These are phyloP conservation scores for Trichophyton benhamiae DNA, from an alignment of 2,329 filamentous ascomycete genomes.

Conservation along the genomic window DNA sequence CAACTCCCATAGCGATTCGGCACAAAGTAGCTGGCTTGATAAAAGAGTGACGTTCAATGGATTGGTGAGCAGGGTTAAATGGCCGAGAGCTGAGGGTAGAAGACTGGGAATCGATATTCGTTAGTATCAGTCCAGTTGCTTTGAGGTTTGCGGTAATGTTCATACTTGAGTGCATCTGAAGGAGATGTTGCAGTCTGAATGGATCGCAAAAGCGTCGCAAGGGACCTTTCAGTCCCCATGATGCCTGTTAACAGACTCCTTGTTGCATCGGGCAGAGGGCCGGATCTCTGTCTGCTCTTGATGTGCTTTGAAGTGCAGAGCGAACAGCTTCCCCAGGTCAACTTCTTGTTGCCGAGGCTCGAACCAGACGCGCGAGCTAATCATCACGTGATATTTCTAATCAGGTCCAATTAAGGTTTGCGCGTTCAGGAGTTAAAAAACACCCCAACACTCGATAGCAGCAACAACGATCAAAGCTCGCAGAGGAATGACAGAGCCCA, in stretches of 20 bases:
- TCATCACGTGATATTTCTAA: not conserved
- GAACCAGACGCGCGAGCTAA: not conserved
- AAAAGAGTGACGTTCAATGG: constrained; percentile 50
- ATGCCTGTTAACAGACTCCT: not conserved
- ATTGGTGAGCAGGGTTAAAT: constrained; percentile 43
- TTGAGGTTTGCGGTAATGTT: constrained; percentile 11
- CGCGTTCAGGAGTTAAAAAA: not conserved
- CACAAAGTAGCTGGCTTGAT: constrained; percentile 46
- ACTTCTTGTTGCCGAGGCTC: constrained; percentile 2
- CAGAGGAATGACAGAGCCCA: not conserved
- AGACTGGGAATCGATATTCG: constrained; percentile 28
- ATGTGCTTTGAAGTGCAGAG: not conserved
- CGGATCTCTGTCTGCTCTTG: not conserved
- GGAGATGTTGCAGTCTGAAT: constrained; percentile 47
- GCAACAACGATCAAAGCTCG: not conserved
- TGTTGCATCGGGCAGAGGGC: not conserved
- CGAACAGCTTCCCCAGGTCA: not conserved
- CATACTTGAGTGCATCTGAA: constrained; percentile 48
- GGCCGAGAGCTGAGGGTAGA: constrained; percentile 40
- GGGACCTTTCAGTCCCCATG: constrained; percentile 50
- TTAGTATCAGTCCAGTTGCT: constrained; percentile 14
- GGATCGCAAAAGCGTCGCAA: constrained; percentile 48
- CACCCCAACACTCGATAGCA: not conserved
- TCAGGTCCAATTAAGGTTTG: not conserved
- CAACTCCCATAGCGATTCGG: constrained; percentile 47